Evolutionary conservation across 495 filamentous ascomycete species (phyloP).

Genomic region (Aspergillus sparsus): DNA sequence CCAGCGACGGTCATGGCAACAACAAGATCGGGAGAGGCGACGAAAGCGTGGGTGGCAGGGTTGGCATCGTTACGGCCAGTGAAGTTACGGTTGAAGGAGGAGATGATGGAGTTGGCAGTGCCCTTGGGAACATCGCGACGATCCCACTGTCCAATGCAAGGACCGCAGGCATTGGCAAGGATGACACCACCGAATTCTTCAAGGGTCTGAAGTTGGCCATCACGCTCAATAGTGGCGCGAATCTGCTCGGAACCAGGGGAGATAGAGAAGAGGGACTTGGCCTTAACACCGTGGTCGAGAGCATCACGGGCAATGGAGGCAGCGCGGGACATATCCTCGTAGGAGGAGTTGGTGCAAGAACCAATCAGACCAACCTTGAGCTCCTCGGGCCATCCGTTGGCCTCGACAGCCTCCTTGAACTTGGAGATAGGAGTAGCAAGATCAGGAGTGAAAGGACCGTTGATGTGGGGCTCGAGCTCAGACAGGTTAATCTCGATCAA

Average conservation of each 20-base stretch:
- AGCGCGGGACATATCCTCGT: conserved; percentile 97
- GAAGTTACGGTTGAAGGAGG: conserved; percentile 99
- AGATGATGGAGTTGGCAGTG: conserved; percentile 92
- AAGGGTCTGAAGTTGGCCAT: conserved; percentile 93
- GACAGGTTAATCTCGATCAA: conserved; percentile 92
- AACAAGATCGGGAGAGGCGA: conserved; percentile 96
- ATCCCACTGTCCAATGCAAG: conserved; percentile 87
- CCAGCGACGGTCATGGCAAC: conserved; percentile 91
- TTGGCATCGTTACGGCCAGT: conserved; percentile 99
- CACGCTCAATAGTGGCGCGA: conserved; percentile 89
- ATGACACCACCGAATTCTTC: conserved; percentile 98
- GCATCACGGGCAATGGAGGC: conserved; percentile 96
- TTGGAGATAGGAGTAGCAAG: conserved; percentile 96
- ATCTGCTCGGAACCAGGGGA: conserved; percentile 98
- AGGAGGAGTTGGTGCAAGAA: conserved; percentile 99
- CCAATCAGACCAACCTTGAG: conserved; percentile 92
- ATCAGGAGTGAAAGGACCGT: conserved; percentile 99
- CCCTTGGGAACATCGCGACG: conserved; percentile 95
- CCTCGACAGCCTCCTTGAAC: conserved; percentile 91
- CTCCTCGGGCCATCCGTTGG: conserved; percentile 95
- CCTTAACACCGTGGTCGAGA: conserved; percentile 88
- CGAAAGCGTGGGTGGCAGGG: conserved; percentile 97
- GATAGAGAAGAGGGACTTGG: conserved; percentile 90
- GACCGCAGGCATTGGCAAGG: conserved; percentile 94
- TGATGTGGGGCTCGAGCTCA: conserved; percentile 96